These are phyloP conservation scores for Nakazawaea populi DNA, from an alignment of 805 yeast species.

Conservation along the genomic window DNA sequence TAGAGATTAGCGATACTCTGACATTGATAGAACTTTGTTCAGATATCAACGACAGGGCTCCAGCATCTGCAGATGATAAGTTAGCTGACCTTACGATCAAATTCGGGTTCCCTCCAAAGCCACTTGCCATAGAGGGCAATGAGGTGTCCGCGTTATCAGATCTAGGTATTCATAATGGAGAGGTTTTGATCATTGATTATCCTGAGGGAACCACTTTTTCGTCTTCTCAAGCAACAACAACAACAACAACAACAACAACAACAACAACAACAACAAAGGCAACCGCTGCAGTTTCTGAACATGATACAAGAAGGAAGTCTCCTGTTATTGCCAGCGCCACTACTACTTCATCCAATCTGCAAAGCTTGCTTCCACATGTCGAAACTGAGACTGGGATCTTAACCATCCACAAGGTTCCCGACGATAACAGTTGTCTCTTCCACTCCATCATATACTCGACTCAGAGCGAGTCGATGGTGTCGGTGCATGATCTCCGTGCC, in stretches of 20 bases:
- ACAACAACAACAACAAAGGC: too few species aligned
- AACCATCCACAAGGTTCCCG: slow-evolving; percentile 55
- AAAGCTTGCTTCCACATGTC: slow-evolving; percentile 10
- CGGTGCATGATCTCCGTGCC: slow-evolving; percentile 39
- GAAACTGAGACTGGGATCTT: slow-evolving; percentile 25
- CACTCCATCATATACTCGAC: slow-evolving; percentile 52
- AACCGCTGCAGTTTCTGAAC: too few species aligned
- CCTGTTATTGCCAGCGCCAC: neutral
- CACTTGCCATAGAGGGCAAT: slow-evolving; percentile 25
- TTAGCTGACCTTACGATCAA: slow-evolving; percentile 24
- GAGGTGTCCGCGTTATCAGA: slow-evolving; percentile 23
- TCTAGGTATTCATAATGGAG: slow-evolving; percentile 52
- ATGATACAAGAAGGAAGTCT: too few species aligned
- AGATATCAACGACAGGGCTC: slow-evolving; percentile 1
- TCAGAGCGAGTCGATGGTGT: slow-evolving; percentile 21
- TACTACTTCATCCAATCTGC: neutral
- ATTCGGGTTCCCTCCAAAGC: slow-evolving; percentile 59
- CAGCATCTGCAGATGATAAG: neutral
- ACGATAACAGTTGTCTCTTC: slow-evolving; percentile 76
- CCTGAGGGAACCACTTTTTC: neutral
- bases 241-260: too few species aligned
- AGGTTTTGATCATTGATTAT: slow-evolving; percentile 41
- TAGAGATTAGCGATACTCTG: neutral
- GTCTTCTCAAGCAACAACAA: too few species aligned
- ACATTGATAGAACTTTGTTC: slow-evolving; percentile 2